Evolutionary conservation across 306 rosid genomes (phyloP).

Genomic region (Trichosanthes truncata): DNA sequence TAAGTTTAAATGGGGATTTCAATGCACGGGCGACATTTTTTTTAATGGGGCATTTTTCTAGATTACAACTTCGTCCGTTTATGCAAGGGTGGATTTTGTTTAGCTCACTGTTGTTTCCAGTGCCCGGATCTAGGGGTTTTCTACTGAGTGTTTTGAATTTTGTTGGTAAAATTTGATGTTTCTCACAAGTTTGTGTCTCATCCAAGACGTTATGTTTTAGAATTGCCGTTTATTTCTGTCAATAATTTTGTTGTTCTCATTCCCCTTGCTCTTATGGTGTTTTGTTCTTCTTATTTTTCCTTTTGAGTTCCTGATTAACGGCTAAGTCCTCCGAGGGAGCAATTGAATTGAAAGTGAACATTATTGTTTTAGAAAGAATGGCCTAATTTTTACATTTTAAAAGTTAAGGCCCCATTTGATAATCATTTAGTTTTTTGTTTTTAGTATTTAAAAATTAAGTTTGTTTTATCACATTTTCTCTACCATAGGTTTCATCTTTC

Average conservation of each 20-base stretch:
- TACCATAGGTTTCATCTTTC: too few species aligned
- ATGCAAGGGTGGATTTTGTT: slow-evolving; percentile 19
- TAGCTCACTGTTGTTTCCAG: slow-evolving; percentile 25
- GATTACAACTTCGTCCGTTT: slow-evolving; percentile 23
- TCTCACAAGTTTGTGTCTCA: slow-evolving; percentile 15
- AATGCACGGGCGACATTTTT: slow-evolving; percentile 34
- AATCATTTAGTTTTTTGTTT: too few species aligned
- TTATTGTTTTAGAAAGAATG: neutral
- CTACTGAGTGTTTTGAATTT: slow-evolving; percentile 15
- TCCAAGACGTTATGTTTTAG: slow-evolving; percentile 31
- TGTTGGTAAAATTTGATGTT: slow-evolving; percentile 20
- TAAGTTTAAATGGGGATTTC: slow-evolving; percentile 17
- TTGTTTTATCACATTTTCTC: too few species aligned
- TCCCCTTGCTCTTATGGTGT: neutral
- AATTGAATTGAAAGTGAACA: neutral
- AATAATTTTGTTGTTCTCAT: slow-evolving; percentile 7
- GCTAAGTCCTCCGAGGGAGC: neutral
- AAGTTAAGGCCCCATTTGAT: too few species aligned
- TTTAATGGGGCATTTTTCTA: slow-evolving; percentile 27
- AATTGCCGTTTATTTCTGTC: slow-evolving; percentile 1
- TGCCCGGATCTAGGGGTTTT: slow-evolving; percentile 43
- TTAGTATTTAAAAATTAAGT: too few species aligned
- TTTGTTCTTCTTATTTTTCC: neutral
- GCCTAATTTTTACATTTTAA: too few species aligned
- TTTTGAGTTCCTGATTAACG: slow-evolving; percentile 1